Conservation (phyloP, 2,329 filamentous ascomycete species). For the Pestalotiopsis sp. region DNA sequence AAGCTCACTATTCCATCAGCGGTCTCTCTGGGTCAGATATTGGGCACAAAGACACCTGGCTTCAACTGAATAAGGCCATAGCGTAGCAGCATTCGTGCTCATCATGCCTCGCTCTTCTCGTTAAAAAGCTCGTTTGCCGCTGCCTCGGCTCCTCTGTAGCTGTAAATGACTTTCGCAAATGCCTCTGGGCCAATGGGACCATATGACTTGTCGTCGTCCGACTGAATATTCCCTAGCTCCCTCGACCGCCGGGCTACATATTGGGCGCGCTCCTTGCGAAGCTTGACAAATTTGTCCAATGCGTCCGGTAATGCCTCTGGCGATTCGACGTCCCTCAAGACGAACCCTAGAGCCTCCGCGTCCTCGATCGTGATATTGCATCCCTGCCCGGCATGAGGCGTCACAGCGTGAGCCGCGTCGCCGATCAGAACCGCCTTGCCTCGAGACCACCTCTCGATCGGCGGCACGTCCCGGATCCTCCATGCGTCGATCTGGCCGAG, state of each 20-base stretch:
- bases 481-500: constrained; percentile 22
- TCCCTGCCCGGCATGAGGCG: constrained; percentile 24
- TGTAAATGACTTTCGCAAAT: constrained; percentile 22
- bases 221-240: constrained; percentile 20
- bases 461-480: constrained; percentile 23
- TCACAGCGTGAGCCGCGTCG: constrained; percentile 24
- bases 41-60: too few species aligned
- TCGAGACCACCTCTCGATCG: constrained; percentile 16
- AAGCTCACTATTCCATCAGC: too few species aligned
- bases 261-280: constrained; percentile 23
- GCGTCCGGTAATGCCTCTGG: background rate
- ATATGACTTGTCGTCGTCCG: constrained; percentile 20
- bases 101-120: background rate
- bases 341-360: constrained; percentile 20
- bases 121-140: background rate
- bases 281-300: constrained; percentile 20
- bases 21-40: too few species aligned
- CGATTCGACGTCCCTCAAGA: constrained; percentile 10
- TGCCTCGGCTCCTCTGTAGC: constrained; percentile 22
- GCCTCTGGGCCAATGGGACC: constrained; percentile 21
- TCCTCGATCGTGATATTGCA: constrained; percentile 28
- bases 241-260: constrained; percentile 22
- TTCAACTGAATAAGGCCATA: too few species aligned
- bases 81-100: too few species aligned
- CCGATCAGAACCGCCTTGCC: constrained; percentile 14